Evolutionary conservation across 2,329 filamentous ascomycete species (phyloP).

Genomic region (Fusarium anthophilum): DNA sequence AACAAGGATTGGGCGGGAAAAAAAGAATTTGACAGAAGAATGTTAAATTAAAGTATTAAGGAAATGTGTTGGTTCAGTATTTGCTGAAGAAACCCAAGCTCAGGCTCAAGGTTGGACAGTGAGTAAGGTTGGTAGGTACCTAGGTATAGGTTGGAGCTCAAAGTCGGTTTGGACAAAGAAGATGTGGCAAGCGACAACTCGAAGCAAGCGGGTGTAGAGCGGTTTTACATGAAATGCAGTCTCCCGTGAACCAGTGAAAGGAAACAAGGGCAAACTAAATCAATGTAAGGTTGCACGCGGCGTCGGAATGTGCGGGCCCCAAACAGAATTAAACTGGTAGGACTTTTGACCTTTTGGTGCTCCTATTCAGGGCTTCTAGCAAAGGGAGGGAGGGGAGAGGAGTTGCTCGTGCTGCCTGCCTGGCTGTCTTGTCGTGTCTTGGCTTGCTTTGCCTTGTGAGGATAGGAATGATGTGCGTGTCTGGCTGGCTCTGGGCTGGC

Average conservation of each 20-base stretch:
- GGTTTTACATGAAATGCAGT: slow-evolving; percentile 43
- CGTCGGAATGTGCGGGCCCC: slow-evolving; percentile 41
- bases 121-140: neutral
- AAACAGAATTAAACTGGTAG: slow-evolving; percentile 21
- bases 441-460: neutral
- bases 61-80: neutral
- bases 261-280: slow-evolving; percentile 41
- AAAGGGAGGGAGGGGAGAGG: slow-evolving; percentile 43
- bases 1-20: neutral
- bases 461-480: slow-evolving; percentile 46
- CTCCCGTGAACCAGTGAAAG: slow-evolving; percentile 26
- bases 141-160: neutral
- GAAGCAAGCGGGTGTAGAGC: slow-evolving; percentile 24
- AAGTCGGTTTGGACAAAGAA: neutral
- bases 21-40: neutral
- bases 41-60: slow-evolving; percentile 10
- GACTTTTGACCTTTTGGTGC: slow-evolving; percentile 8
- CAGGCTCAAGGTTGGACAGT: neutral
- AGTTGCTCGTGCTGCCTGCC: slow-evolving; percentile 32
- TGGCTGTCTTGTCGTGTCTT: neutral
- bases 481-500: slow-evolving; percentile 33
- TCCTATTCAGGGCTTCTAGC: slow-evolving; percentile 33
- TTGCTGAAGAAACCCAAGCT: neutral
- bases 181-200: slow-evolving; percentile 22
- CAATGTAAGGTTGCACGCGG: slow-evolving; percentile 32